Base-by-base conservation (phyloP, 257 asterid species). In the Solanum virginianum region DNA sequence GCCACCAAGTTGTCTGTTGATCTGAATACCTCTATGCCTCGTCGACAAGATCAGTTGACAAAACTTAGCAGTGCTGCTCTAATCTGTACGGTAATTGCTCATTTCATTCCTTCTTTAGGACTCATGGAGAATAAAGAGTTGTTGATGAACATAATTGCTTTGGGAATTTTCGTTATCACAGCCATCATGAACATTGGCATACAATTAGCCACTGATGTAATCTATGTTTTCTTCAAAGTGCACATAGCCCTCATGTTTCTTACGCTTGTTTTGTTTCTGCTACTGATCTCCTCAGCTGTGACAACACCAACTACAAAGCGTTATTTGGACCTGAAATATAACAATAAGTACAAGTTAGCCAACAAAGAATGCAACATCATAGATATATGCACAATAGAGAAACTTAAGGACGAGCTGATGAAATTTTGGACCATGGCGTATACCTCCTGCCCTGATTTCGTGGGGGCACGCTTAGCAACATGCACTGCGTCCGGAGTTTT, bases 401-500 rank as follows among this genome's bases (percentile, higher is more conserved):
- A 89, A 82, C 77, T 95, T 84, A 90, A 86, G 70, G 91, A 86
- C 3, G 95, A 94, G 82, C 87, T 95, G n/a, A 88, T 87, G 56
- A 91, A 88, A 80, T 91, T 88, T 81, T 95, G 99, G 99, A 93
- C 93, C 93, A 95, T 94, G 99, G 99, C 99, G 1, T 95, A 93
- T 81, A 94, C 97, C 56, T 89, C 97, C 53, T 89, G 86, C 83
- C 99, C 98, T 0, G 98, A 94, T 80, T 95, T 94, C 29, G 99
- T 95, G 72, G 69, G 86, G 88, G 95, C 90, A 10, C 97, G 97
- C 22, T 59, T 92, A 22, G 94, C 97, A 0, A 95, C 99, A 0
- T 92, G 98, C 84, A 93, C 92, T 0, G 95, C 93, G 3, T 93
- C 97, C 0, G 98, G 98, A 0, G 97, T 95, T 6, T 92, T 94